Evolutionary conservation across 2,329 filamentous ascomycete genomes (phyloP).

Genomic region (Leptographium radiaticola): DNA sequence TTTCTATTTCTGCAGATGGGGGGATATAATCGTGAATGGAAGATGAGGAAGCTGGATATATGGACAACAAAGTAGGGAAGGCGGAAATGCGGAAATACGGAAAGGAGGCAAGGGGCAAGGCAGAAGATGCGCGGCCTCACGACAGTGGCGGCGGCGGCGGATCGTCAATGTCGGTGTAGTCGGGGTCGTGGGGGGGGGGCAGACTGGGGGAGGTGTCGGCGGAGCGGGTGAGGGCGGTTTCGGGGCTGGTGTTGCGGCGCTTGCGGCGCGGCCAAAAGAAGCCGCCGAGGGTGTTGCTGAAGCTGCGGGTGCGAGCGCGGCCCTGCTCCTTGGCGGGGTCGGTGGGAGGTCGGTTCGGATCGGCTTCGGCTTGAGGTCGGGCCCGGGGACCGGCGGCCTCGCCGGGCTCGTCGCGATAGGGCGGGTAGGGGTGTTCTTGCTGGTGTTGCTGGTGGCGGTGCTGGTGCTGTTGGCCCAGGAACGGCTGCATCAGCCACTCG

Average conservation of each 20-base stretch:
- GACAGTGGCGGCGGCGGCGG: neutral
- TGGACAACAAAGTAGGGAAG: neutral
- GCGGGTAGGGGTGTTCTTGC: neutral
- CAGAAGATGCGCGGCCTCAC: neutral
- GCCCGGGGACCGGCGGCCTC: no score
- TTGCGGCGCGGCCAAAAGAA: slow-evolving; percentile 21
- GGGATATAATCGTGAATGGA: neutral
- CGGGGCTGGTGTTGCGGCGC: slow-evolving; percentile 7
- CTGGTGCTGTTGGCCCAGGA: neutral
- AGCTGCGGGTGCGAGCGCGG: slow-evolving; percentile 23
- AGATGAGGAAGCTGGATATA: neutral
- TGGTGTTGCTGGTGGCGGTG: neutral
- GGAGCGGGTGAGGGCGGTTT: neutral
- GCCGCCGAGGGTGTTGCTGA: slow-evolving; percentile 25
- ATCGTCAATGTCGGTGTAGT: neutral
- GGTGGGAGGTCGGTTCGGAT: neutral
- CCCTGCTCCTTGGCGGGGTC: slow-evolving; percentile 1
- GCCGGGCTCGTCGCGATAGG: no score
- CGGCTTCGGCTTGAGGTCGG: no score
- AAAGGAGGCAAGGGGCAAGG: neutral
- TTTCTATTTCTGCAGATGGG: neutral
- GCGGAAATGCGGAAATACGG: neutral
- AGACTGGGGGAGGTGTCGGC: neutral
- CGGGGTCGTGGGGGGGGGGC: neutral
- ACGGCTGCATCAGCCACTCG: slow-evolving; percentile 7